A percentile compares a stretch with the other conserved stretches of the same genome.
phyloP scores from a whole-genome alignment of 106 monocot species.

The Amphibolis antarctica region DNA sequence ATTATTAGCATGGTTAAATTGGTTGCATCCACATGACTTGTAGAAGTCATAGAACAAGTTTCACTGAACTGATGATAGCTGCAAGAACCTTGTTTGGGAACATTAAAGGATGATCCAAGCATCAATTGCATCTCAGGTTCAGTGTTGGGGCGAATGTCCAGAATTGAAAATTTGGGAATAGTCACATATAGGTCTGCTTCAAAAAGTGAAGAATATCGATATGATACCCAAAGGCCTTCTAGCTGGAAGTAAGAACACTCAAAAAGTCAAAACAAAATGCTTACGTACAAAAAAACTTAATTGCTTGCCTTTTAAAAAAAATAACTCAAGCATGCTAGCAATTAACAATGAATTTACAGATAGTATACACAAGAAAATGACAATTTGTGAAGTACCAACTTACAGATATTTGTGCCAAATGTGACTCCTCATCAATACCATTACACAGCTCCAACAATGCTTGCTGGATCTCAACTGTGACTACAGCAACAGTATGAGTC shows the following conservation, averaged over 20 bases:
- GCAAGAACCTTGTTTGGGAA: slow-evolving; percentile 22
- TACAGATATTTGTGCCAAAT: slow-evolving; percentile 78
- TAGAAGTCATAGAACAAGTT: slow-evolving; percentile 7
- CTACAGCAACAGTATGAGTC: slow-evolving; percentile 42
- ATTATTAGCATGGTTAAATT: slow-evolving; percentile 84
- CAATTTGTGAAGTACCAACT: slow-evolving; percentile 7
- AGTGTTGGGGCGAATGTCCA: slow-evolving; percentile 83
- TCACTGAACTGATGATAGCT: slow-evolving; percentile 1
- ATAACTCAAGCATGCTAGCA: no score
- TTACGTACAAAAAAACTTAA: no score
- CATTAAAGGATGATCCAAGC: slow-evolving; percentile 73
- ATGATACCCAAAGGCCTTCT: slow-evolving; percentile 91
- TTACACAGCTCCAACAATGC: slow-evolving; percentile 71
- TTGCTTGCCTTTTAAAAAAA: no score
- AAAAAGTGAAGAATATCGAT: slow-evolving; percentile 59
- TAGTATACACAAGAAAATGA: not conserved
- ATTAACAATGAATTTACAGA: not conserved
- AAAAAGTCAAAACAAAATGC: not conserved
- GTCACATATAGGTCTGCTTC: slow-evolving; percentile 82
- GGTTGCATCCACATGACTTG: slow-evolving; percentile 21
- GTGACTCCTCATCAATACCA: slow-evolving; percentile 63
- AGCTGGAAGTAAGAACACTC: slow-evolving; percentile 31
- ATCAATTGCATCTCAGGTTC: slow-evolving; percentile 90
- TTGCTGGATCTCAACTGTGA: slow-evolving; percentile 56
- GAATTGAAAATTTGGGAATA: slow-evolving; percentile 72